These are phyloP conservation scores for Suaeda aralocaspica DNA, from an alignment of 148 eudicot species.

Conservation along the genomic window DNA sequence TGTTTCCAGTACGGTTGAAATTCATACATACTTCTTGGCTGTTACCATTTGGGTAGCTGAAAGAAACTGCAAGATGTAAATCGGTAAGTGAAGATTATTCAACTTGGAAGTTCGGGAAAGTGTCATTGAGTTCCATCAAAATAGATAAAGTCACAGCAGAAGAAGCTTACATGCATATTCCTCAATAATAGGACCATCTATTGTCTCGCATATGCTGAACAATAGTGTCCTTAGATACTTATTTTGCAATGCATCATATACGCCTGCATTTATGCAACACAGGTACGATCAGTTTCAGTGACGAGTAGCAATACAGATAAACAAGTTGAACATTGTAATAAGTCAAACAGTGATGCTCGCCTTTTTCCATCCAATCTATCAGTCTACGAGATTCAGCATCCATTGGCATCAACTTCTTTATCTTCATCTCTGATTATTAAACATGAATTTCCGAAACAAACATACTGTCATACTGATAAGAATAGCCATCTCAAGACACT, in stretches of 20 bases:
- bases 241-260: slow-evolving; percentile 93
- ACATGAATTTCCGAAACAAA: not conserved
- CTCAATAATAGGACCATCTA: slow-evolving; percentile 79
- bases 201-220: slow-evolving; percentile 78
- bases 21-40: slow-evolving; percentile 89
- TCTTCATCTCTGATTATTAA: slow-evolving; percentile 71
- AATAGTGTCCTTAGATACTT: slow-evolving; percentile 74
- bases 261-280: slow-evolving; percentile 49
- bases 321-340: not conserved
- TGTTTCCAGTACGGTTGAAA: slow-evolving; percentile 68
- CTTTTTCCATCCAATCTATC: slow-evolving; percentile 99
- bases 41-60: slow-evolving; percentile 66
- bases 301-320: not conserved
- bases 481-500: not conserved
- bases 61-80: slow-evolving; percentile 56
- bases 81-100: not conserved
- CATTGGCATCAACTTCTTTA: slow-evolving; percentile 92
- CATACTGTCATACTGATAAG: not conserved
- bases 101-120: not conserved
- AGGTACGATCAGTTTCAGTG: not conserved
- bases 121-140: not conserved
- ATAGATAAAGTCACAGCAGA: not conserved
- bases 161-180: slow-evolving; percentile 70
- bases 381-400: slow-evolving; percentile 88
- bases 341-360: slow-evolving; percentile 33